These are phyloP conservation scores for Rhododendron henanense DNA, from an alignment of 148 eudicot species.

Conservation along the genomic window DNA sequence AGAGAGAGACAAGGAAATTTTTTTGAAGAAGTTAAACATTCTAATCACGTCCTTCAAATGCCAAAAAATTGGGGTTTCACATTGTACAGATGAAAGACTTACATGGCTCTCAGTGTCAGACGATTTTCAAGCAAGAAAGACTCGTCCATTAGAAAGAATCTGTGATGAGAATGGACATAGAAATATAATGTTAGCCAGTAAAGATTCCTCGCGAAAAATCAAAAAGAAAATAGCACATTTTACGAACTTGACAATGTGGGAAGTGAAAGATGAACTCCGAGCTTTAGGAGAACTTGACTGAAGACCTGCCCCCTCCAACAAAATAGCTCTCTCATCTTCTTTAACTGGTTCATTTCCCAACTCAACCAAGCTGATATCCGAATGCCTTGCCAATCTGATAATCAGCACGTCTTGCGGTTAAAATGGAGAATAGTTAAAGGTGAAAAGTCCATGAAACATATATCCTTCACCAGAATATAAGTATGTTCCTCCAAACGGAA, in stretches of 20 bases:
- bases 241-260: conserved; percentile 57
- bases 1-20: conserved; percentile 5
- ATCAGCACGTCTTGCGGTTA: background rate
- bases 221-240: background rate
- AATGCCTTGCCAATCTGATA: conserved; percentile 34
- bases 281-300: conserved; percentile 16
- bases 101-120: conserved; percentile 80
- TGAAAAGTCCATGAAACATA: background rate
- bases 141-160: conserved; percentile 74
- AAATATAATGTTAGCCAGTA: conserved; percentile 3
- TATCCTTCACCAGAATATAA: background rate
- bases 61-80: background rate
- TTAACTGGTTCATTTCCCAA: conserved; percentile 44
- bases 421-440: background rate
- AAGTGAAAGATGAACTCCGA: conserved; percentile 21
- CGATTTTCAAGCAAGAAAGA: conserved; percentile 78
- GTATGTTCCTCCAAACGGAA: background rate
- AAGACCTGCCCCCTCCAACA: conserved; percentile 64
- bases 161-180: conserved; percentile 22
- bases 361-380: conserved; percentile 67
- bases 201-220: background rate
- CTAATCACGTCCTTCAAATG: background rate
- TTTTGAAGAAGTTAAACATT: conserved; percentile 6
- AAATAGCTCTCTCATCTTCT: conserved; percentile 67
- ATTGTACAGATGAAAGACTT: conserved; percentile 28